phyloP scores from a whole-genome alignment of 495 filamentous ascomycete species.

The Friedmanniomyces simplex region DNA sequence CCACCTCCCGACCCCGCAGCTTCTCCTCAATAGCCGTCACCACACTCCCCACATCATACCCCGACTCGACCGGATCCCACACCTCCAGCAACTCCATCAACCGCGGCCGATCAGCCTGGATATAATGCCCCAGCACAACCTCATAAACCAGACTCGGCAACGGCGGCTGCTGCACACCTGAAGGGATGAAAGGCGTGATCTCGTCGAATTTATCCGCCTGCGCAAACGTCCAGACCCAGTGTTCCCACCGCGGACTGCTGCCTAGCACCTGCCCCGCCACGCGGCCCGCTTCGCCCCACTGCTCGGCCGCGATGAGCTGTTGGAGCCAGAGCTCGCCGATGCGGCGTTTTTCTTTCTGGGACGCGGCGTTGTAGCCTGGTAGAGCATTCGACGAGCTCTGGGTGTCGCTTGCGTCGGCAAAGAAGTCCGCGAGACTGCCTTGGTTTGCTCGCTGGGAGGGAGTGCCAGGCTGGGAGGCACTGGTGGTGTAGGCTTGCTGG shows the following conservation, averaged over 20 bases:
- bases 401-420: constrained; percentile 62
- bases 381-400: constrained; percentile 36
- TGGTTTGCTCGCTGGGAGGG: constrained; percentile 62
- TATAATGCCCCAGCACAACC: constrained; percentile 73
- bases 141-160: constrained; percentile 81
- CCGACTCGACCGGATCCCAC: constrained; percentile 78
- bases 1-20: constrained; percentile 55
- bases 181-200: constrained; percentile 74
- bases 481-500: constrained; percentile 33
- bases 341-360: constrained; percentile 80
- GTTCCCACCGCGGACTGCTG: constrained; percentile 77
- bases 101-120: constrained; percentile 53
- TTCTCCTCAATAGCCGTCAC: constrained; percentile 62
- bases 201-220: constrained; percentile 76
- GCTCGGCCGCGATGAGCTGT: constrained; percentile 57
- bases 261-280: constrained; percentile 70
- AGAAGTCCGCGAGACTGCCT: constrained; percentile 59
- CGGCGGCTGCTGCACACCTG: constrained; percentile 58
- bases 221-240: constrained; percentile 87
- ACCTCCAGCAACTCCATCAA: constrained; percentile 69
- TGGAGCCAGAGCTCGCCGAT: constrained; percentile 91
- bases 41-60: constrained; percentile 50
- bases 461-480: constrained; percentile 45
- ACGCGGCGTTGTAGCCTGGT: constrained; percentile 43
- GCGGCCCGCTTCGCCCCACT: constrained; percentile 69